Evolutionary conservation across 2,329 filamentous ascomycete genomes (phyloP), one percentile per base, ranked within the genome.

Genomic region (Cladophialophora immunda): DNA sequence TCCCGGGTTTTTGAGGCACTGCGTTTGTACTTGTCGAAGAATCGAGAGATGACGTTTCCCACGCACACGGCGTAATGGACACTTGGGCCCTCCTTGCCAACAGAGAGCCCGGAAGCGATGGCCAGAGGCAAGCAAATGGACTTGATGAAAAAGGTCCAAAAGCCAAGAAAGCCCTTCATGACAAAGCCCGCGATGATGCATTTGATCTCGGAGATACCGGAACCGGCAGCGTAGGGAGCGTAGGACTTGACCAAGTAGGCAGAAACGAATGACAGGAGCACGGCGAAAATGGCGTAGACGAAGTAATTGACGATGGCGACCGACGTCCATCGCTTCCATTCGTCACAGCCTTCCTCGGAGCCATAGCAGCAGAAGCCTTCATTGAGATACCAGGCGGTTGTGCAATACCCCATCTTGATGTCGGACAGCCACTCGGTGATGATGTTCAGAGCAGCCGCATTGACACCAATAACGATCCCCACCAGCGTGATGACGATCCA

Each of bases 21-120:
- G 62, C 89, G 87, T 75, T 89, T 90, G 78, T 98, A 99, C 79
- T 97, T 98, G 77, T 89, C 87, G 77, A 99, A 99, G 70, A 97
- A 86, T 55, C 93, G 86, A 32, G 93, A 97, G 67, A 99, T 95
- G 70, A 99, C 94, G 78, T 97, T 98, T 65, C 95, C 95, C 0
- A 94, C 97, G 75, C 95, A 98, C 6, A 98, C 95, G 3, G 95
- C 95, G 76, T 98, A 99, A 79, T 99, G 95, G n/a, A 99, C 95
- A 79, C 94, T 97, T 0, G 95, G 95, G 0, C 95, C 95, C 81
- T 99, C 95, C 76, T 99, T 99, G 62, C 95, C 95, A 13, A 99
- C 93, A 0, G 93, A 97, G 27, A 99, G 82, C 1, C 95, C 95
- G 1, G 94, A 97, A 13, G 92, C 94, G 77, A 99, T 99, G 52